Base-by-base conservation (phyloP, 768 basidiomycete species). In the Chalciporus piperatus region DNA sequence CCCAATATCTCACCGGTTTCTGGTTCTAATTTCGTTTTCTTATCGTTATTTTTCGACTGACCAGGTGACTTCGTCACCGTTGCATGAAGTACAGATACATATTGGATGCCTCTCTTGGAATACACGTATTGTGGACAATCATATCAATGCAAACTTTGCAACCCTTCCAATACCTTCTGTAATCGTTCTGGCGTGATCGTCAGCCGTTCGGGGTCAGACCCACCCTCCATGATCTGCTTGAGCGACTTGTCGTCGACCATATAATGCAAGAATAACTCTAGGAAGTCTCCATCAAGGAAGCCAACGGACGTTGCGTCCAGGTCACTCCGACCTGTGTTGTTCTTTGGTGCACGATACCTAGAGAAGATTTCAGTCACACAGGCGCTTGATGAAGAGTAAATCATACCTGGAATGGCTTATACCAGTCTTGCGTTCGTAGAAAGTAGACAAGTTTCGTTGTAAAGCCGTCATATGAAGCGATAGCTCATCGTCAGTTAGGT, bases 211-310 rank as follows among this genome's bases (percentile, higher is more conserved):
- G 80, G 80, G 45, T 81, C 76, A 48, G 72, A 82, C 16, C 72
- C 68, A 9, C 89, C 89, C 25, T 72, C 61, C 57, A 85, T 69
- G 10, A 89, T 79, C 52, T 74, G 69, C 47, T 76, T 66, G n/a
- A 82, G 69, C 20, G 75, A 67, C 6, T 71, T 61, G 1, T 75
- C 68, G 17, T 76, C 70, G 12, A 60, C 65, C 33, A 62, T 63
- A 43, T 76, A 71, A 16, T 67, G 68, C 47, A 85, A 73, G 66
- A 88, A 83, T 17, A 73, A 70, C 66, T 94, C 89, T 17, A 97
- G 63, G 56, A 93, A 89, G 62, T 91, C 87, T 1, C 93, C 94
- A 54, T 97, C 93, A 25, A 97, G 73, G 75, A 97, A 93, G 14
- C 92, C 92, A 37, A 76, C 77, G 2, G 87, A 77, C 1, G 76